Conservation (phyloP, 768 basidiomycete genomes). For the Omphalotus guepiniiformis region DNA sequence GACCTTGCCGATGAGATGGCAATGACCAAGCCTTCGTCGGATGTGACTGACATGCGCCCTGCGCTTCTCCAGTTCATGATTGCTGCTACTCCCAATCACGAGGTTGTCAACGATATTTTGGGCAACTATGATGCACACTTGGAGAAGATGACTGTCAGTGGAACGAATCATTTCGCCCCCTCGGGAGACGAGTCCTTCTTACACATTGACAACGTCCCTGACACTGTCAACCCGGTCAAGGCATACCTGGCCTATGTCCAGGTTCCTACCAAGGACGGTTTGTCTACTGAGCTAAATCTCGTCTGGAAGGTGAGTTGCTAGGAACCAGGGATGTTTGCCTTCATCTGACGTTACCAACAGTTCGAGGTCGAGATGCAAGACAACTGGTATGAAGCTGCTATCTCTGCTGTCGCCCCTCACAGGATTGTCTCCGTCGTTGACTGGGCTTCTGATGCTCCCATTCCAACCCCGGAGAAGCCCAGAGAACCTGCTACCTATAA, state of each 20-base stretch:
- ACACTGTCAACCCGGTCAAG: slow-evolving; percentile 77
- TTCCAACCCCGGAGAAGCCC: slow-evolving; percentile 28
- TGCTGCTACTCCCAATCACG: slow-evolving; percentile 56
- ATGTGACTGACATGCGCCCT: slow-evolving; percentile 40
- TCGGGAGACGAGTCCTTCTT: slow-evolving; percentile 35
- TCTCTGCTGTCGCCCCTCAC: slow-evolving; percentile 71
- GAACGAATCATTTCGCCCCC: slow-evolving; percentile 40
- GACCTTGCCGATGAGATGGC: slow-evolving; percentile 35
- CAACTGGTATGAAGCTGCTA: slow-evolving; percentile 94
- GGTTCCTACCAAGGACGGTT: slow-evolving; percentile 62
- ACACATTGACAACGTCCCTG: slow-evolving; percentile 61
- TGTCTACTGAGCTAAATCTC: slow-evolving; percentile 56
- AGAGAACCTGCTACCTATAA: slow-evolving; percentile 50
- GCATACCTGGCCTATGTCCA: slow-evolving; percentile 78
- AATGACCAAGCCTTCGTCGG: slow-evolving; percentile 16
- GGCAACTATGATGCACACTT: slow-evolving; percentile 47
- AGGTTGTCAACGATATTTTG: slow-evolving; percentile 45
- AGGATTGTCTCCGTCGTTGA: slow-evolving; percentile 87
- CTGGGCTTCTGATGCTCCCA: slow-evolving; percentile 82
- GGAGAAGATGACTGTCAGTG: slow-evolving; percentile 42
- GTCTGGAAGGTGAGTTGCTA: slow-evolving; percentile 72
- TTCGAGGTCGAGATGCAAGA: slow-evolving; percentile 92
- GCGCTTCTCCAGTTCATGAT: slow-evolving; percentile 79
- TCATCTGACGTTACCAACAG: slow-evolving; percentile 35
- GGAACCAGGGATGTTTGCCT: too few relatives aligned